Percentiles rank a stretch among this genome's conserved stretches.
Conservation (phyloP, 2,329 filamentous ascomycete species). For the Falciphora oryzae region DNA sequence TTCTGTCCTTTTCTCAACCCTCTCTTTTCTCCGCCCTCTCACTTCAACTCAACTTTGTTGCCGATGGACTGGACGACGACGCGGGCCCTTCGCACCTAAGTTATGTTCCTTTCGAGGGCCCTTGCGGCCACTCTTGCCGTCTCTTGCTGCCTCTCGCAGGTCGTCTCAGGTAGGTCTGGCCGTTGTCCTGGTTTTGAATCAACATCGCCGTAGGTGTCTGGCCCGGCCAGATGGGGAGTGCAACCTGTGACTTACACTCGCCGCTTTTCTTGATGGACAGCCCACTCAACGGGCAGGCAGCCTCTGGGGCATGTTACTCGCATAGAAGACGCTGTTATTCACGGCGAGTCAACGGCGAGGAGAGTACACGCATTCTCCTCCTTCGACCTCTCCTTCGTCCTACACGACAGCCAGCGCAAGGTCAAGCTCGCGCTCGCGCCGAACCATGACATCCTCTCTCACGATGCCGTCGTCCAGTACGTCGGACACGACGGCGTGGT, state of each 20-base stretch:
- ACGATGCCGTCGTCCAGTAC: conserved; percentile 69
- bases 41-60: background rate
- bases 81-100: conserved; percentile 13
- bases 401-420: conserved; percentile 61
- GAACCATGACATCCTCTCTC: conserved; percentile 81
- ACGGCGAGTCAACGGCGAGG: conserved; percentile 72
- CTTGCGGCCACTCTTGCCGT: conserved; percentile 23
- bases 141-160: conserved; percentile 19
- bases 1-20: background rate
- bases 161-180: conserved; percentile 20
- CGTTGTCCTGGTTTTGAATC: background rate
- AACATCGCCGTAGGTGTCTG: background rate
- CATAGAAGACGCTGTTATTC: conserved; percentile 69
- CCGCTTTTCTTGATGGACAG: conserved; percentile 17
- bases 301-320: conserved; percentile 69
- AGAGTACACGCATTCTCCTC: conserved; percentile 72
- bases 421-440: conserved; percentile 80
- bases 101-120: conserved; percentile 24
- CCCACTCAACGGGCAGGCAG: conserved; percentile 65
- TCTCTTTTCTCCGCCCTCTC: background rate
- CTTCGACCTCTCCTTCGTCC: conserved; percentile 79
- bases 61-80: background rate
- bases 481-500: conserved; percentile 67
- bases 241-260: background rate
- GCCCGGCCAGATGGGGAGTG: background rate